Conservation (phyloP, 805 yeast genomes). For the Barnettozyma siamensis region DNA sequence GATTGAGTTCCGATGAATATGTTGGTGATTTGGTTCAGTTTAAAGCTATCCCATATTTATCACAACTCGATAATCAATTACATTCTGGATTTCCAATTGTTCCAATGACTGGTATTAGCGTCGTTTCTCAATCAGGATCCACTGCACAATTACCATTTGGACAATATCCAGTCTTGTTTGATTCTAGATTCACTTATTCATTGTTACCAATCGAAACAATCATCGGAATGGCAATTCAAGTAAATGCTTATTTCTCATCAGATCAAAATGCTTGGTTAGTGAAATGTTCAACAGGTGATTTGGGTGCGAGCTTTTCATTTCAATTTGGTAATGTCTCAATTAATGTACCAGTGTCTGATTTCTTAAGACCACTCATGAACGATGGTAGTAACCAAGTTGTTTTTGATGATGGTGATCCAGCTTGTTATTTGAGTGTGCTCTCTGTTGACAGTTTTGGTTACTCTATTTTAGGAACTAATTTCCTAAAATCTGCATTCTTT, state of each 20-base stretch:
- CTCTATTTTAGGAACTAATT: constrained; percentile 52
- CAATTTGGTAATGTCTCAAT: constrained; percentile 47
- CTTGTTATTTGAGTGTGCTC: constrained; percentile 49
- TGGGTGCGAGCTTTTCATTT: constrained; percentile 48
- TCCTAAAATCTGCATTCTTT: constrained; percentile 45
- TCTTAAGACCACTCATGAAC: constrained; percentile 35
- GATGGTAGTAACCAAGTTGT: constrained; percentile 32
- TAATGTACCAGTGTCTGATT: constrained; percentile 42
- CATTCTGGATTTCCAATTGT: constrained; percentile 39
- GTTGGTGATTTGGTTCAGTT: constrained; percentile 44
- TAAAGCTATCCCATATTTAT: constrained; percentile 39
- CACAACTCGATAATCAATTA: no score
- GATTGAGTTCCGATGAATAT: constrained; percentile 43
- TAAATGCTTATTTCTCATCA: constrained; percentile 55
- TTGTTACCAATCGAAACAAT: constrained; percentile 52
- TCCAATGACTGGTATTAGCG: constrained; percentile 40
- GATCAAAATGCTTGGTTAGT: constrained; percentile 53
- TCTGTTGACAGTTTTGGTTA: constrained; percentile 46
- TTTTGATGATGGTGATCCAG: constrained; percentile 48
- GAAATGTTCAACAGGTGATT: constrained; percentile 45
- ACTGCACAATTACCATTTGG: constrained; percentile 5
- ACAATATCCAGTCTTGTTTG: constrained; percentile 46
- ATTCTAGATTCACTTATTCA: constrained; percentile 44
- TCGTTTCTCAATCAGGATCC: constrained; percentile 35
- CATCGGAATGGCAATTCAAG: constrained; percentile 60